Percentiles rank a stretch among this genome's conserved stretches.
Evolutionary conservation across 495 filamentous ascomycete genomes (phyloP).

Genomic region (Aspergillus ostianus): DNA sequence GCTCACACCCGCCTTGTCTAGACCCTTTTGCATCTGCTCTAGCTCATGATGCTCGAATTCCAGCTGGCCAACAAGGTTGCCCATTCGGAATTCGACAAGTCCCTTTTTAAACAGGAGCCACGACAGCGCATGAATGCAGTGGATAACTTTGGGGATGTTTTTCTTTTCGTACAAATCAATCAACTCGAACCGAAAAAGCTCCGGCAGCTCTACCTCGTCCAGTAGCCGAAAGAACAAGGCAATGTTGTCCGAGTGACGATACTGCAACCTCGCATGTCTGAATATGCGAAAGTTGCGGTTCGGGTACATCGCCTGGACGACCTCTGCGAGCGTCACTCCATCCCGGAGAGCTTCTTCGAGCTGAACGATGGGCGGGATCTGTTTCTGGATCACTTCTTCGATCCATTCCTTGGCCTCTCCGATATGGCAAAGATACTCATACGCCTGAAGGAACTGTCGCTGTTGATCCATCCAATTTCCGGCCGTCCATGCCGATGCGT

Average conservation of each 20-base stretch:
- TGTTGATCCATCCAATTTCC: constrained; percentile 99
- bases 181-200: constrained; percentile 97
- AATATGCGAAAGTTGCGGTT: constrained; percentile 78
- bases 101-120: constrained; percentile 95
- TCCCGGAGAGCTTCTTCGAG: constrained; percentile 91
- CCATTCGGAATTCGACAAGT: constrained; percentile 91
- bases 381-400: constrained; percentile 84
- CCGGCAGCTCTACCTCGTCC: constrained; percentile 89
- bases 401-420: constrained; percentile 99
- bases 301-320: constrained; percentile 89
- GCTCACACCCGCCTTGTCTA: constrained; percentile 89
- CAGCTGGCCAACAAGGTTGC: constrained; percentile 95
- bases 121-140: constrained; percentile 95
- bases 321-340: constrained; percentile 91
- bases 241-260: constrained; percentile 96
- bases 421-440: constrained; percentile 98
- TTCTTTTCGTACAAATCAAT: constrained; percentile 99
- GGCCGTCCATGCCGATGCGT: constrained; percentile 69
- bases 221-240: constrained; percentile 91
- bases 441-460: constrained; percentile 92
- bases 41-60: constrained; percentile 98
- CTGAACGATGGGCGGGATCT: constrained; percentile 93
- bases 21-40: constrained; percentile 91
- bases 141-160: constrained; percentile 98
- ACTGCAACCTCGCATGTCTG: constrained; percentile 77